Base-by-base conservation (phyloP, 345 rosid species). In the Populus davidiana region DNA sequence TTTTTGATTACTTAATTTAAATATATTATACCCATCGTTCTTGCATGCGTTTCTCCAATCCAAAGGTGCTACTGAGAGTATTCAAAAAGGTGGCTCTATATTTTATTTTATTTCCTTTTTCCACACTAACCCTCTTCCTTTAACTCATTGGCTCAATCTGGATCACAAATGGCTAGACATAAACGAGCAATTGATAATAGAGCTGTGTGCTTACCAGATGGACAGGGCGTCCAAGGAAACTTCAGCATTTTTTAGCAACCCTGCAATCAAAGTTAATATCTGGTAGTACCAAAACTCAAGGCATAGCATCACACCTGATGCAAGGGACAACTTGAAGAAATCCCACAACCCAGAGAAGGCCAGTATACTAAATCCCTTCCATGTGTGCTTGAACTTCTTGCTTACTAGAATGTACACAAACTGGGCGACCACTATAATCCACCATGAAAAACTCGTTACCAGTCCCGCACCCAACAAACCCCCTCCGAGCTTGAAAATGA, bases 281-380 rank as follows among this genome's bases (percentile, higher is more conserved):
- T 81, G 81, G 17, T 9, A 77, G 67, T 81, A 81, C 84, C 84
- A 81, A 68, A 44, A 23, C 68, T 81, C 84, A 27, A 81, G 68
- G 36, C 78, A 76, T 18, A 81, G 36, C 83, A 81, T 81, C 8
- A 81, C 80, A 6, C 74, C 83, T 1, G 83, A 81, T 7, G 84
- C 84, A 20, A 66, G 70, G 5, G 84, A 81, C 71, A 81, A 36
- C 59, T 76, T 81, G n/a, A 76, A 71, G 63, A 81, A 81, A 16
- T 62, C 43, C 73, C 80, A 54, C 3, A 81, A 43, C 17, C 80
- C 80, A 25, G 50, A 67, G 23, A 81, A 81, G 6, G 84, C 81
- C 62, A 69, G 43, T 35, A 50, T 3, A 14, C 62, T 77, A 29
- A 81, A 73, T 8, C 84, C 84, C 4, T 0, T 20, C 84, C 84